Conservation (phyloP, 208 protist species). For the Acanthamoeba sp. region DNA sequence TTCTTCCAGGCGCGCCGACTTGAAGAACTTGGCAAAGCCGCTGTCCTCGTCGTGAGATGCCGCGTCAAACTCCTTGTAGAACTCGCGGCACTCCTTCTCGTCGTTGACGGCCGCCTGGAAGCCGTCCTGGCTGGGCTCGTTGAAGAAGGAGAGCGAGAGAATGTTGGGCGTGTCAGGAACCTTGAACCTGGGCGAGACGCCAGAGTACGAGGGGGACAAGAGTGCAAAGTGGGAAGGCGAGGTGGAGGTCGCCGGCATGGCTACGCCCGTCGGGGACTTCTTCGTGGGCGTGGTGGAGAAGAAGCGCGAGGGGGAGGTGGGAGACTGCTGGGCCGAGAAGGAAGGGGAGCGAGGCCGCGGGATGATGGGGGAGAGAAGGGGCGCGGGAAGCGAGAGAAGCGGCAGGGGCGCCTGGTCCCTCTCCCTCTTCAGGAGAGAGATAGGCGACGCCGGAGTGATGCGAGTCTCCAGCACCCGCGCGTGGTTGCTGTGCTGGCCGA, state of each 20-base stretch:
- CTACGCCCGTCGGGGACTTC: neutral
- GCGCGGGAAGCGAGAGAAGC: neutral
- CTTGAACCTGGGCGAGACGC: constrained; percentile 23
- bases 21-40: constrained; percentile 9
- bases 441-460: neutral
- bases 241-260: neutral
- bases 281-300: neutral
- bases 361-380: neutral
- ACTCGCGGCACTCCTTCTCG: constrained; percentile 60
- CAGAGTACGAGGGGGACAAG: neutral
- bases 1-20: neutral
- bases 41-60: constrained; percentile 42
- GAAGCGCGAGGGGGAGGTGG: constrained; percentile 1
- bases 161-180: constrained; percentile 56
- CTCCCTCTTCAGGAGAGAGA: constrained; percentile 3
- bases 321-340: neutral
- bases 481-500: neutral
- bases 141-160: constrained; percentile 25
- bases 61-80: constrained; percentile 71
- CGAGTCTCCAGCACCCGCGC: neutral
- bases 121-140: constrained; percentile 56
- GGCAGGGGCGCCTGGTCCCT: neutral
- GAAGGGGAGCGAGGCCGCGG: neutral
- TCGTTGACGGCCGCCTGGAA: constrained; percentile 40
- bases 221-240: neutral